Conservation (phyloP, 495 filamentous ascomycete genomes). For the Hypoxylon intermedium region DNA sequence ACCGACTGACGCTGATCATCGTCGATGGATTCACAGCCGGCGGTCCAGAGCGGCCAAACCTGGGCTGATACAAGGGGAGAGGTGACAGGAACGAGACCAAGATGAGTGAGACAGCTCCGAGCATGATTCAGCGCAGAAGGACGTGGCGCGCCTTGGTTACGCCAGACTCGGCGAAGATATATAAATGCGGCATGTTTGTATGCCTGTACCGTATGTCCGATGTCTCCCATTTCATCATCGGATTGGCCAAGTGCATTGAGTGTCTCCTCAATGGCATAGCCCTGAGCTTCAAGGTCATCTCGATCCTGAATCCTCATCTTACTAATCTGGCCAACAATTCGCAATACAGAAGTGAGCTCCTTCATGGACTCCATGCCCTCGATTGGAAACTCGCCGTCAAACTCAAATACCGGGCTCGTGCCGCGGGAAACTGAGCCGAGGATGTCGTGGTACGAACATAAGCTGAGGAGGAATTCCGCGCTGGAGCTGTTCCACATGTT, state of each 20-base stretch:
- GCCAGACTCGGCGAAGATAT: slow-evolving; percentile 44
- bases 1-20: slow-evolving; percentile 34
- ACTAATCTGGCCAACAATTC: slow-evolving; percentile 39
- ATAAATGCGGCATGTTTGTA: slow-evolving; percentile 41
- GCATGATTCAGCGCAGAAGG: slow-evolving; percentile 30
- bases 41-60: slow-evolving; percentile 45
- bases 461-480: slow-evolving; percentile 36
- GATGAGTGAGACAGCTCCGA: slow-evolving; percentile 30
- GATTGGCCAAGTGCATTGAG: slow-evolving; percentile 24
- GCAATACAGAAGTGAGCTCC: slow-evolving; percentile 32
- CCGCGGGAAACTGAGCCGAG: slow-evolving; percentile 37
- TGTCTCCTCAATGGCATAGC: slow-evolving; percentile 18
- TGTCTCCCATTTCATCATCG: slow-evolving; percentile 22
- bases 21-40: slow-evolving; percentile 42
- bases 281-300: slow-evolving; percentile 16
- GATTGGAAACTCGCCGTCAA: slow-evolving; percentile 22
- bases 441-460: slow-evolving; percentile 42
- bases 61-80: slow-evolving; percentile 42
- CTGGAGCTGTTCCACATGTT: slow-evolving; percentile 25
- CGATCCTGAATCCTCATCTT: slow-evolving; percentile 28
- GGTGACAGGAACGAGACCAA: slow-evolving; percentile 26
- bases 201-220: slow-evolving; percentile 35
- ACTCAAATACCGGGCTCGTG: slow-evolving; percentile 35
- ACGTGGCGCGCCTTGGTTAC: slow-evolving; percentile 36
- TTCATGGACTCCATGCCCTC: slow-evolving; percentile 37